These are phyloP conservation scores for Apiotrichum porosum DNA, from an alignment of 1,284 basidiomycete genomes.

Conservation along the genomic window DNA sequence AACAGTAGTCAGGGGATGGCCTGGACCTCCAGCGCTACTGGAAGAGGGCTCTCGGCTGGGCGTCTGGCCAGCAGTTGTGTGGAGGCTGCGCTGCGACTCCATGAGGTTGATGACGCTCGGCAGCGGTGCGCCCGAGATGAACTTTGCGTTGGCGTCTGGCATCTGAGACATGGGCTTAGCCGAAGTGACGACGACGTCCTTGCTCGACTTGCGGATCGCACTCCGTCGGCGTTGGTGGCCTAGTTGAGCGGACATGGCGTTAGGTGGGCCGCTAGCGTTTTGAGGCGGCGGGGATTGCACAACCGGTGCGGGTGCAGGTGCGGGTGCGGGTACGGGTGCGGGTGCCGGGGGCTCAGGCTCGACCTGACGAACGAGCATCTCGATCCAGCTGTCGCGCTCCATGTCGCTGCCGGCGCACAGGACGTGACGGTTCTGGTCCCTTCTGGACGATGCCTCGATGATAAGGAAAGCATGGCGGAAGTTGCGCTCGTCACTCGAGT, in stretches of 20 bases:
- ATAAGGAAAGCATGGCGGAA: conserved; percentile 96
- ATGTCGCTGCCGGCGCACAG: conserved; percentile 91
- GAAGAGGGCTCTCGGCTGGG: background rate
- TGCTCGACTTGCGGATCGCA: conserved; percentile 50
- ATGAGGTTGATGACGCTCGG: conserved; percentile 46
- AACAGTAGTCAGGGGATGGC: conserved; percentile 12
- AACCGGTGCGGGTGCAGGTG: conserved; percentile 6
- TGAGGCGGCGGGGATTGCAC: conserved; percentile 2
- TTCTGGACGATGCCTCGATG: conserved; percentile 65
- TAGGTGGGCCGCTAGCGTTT: conserved; percentile 4
- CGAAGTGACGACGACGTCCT: conserved; percentile 58
- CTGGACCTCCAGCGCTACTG: too few relatives aligned
- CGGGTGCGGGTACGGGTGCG: too few relatives aligned
- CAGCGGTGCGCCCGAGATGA: conserved; percentile 52
- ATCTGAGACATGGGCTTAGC: conserved; percentile 61
- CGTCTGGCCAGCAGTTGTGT: conserved; percentile 7
- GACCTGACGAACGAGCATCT: conserved; percentile 76
- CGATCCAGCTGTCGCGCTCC: conserved; percentile 91
- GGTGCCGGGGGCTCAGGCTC: conserved; percentile 21
- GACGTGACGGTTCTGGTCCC: conserved; percentile 73
- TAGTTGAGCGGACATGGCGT: conserved; percentile 5
- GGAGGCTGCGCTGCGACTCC: conserved; percentile 30
- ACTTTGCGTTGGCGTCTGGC: conserved; percentile 59
- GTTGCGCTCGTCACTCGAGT: conserved; percentile 72
- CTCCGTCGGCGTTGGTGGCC: conserved; percentile 26